phyloP scores from a whole-genome alignment of 2,329 filamentous ascomycete species.

The Colletotrichum sp. region DNA sequence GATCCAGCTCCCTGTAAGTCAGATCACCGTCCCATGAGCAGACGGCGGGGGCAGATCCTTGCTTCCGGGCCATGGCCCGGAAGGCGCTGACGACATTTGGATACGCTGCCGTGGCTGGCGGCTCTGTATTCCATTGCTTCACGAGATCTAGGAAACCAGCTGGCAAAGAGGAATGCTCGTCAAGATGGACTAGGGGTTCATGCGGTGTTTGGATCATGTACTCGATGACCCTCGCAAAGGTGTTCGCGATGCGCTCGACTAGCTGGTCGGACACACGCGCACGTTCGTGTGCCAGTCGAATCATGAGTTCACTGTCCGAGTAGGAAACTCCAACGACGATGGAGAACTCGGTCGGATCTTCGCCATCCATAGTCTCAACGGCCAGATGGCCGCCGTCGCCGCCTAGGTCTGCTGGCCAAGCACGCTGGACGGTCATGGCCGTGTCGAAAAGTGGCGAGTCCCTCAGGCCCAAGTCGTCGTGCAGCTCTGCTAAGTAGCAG shows the following conservation, averaged over 20 bases:
- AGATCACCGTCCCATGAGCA: not conserved
- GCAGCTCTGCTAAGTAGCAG: not conserved
- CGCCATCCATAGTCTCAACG: not conserved
- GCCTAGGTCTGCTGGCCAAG: not conserved
- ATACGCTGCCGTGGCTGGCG: rapidly evolving
- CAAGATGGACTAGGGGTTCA: not conserved
- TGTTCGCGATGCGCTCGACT: not conserved
- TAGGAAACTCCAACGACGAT: not conserved
- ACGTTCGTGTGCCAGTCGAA: not conserved
- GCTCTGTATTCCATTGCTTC: not conserved
- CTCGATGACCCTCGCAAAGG: not conserved
- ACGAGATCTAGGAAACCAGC: not conserved
- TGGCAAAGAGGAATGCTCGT: not conserved
- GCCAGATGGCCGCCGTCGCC: not conserved
- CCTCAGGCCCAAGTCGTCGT: not conserved
- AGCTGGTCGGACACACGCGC: not conserved
- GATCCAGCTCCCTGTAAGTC: not conserved
- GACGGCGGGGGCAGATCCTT: not conserved
- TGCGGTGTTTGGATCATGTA: not conserved
- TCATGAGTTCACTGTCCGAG: not conserved
- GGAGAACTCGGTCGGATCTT: not conserved
- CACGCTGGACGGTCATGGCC: not conserved
- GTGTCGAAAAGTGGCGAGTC: not conserved
- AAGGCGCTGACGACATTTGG: not conserved
- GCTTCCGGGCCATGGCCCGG: not conserved